Evolutionary conservation across 805 yeast species (phyloP), one percentile per base, ranked within the genome.

Genomic region (Schizosaccharomyces octosporus): DNA sequence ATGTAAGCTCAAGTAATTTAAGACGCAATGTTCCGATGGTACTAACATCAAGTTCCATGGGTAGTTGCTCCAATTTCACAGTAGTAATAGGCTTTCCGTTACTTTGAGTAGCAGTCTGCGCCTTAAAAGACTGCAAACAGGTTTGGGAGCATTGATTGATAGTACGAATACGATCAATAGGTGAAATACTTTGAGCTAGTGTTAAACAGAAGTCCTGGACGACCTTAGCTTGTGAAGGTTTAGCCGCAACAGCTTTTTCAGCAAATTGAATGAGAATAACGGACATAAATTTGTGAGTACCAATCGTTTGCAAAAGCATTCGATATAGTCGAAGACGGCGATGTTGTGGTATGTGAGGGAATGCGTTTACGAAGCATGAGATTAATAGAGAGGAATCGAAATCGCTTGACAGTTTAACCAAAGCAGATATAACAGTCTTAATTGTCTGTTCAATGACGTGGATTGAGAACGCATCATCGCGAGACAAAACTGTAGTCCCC

Each of bases 401-500:
- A 21, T 42, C 32, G 19, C 19, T 19, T 24, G 42, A 29, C 5
- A 24, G 21, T 7, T 27, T 36, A 74, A 72, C 55, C 63, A 90
- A 77, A 0, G 97, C 96, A 4, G 98, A 97, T 43, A 93, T 82
- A 60, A 93, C 96, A 66, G 85, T 83, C 27, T 84, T 74, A 60
- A 93, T 84, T 1, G 98, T 90, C 69, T 87, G 93, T 68, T 88
- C 95, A 64, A 93, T 87, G 57, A 89, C 97, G 65, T 85, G 85
- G 41, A 84, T 84, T 0, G 97, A 87, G 68, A 86, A 90, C 69
- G 87, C 97, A 71, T 93, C 97, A 71, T 93, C 98, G 72, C 93
- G 96, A 68, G 95, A 83, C 61, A 93, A 80, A 15, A 97, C 89
- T 68, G 88, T 95, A 13, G 97, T 95, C 63, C 98, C 98, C 97